A percentile compares a stretch with the other conserved stretches of the same genome.
Evolutionary conservation across 805 yeast genomes (phyloP).

Genomic region (Kazachstania africana): DNA sequence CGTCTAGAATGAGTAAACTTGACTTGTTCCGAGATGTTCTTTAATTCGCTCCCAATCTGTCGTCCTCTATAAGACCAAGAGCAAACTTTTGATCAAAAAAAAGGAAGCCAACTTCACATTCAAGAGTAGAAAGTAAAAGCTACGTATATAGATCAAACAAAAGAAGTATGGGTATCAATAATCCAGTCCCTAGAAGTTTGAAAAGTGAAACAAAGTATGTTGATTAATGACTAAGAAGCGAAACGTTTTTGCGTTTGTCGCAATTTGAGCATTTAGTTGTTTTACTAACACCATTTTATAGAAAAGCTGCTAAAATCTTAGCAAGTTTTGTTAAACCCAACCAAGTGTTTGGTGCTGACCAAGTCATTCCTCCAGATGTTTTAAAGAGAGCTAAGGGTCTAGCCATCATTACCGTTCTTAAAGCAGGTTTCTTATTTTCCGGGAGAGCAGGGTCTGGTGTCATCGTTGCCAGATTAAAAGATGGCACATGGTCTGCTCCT

Average conservation of each 20-base stretch:
- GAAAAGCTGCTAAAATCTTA: constrained; percentile 89
- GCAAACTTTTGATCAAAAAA: too few species aligned
- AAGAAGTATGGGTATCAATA: constrained; percentile 69
- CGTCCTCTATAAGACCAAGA: too few species aligned
- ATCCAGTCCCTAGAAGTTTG: constrained; percentile 88
- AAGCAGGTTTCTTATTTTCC: constrained; percentile 91
- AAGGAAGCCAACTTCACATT: too few species aligned
- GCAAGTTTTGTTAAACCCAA: constrained; percentile 90
- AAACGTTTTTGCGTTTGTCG: not conserved
- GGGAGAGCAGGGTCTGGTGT: constrained; percentile 98
- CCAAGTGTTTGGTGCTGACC: constrained; percentile 80
- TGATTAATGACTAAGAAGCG: not conserved
- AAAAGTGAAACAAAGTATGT: constrained; percentile 81
- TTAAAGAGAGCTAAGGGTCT: constrained; percentile 85
- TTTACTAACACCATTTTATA: constrained; percentile 29
- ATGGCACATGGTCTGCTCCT: constrained; percentile 96
- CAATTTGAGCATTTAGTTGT: not conserved
- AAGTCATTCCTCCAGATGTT: constrained; percentile 81
- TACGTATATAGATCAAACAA: too few species aligned
- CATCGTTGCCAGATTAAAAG: constrained; percentile 85
- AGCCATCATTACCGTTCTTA: constrained; percentile 84
- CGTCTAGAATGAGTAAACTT: too few species aligned
- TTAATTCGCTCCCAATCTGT: too few species aligned
- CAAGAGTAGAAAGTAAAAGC: too few species aligned
- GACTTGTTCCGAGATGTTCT: too few species aligned